Base-by-base conservation (phyloP, 495 filamentous ascomycete genomes). In the Penicillium canescens region DNA sequence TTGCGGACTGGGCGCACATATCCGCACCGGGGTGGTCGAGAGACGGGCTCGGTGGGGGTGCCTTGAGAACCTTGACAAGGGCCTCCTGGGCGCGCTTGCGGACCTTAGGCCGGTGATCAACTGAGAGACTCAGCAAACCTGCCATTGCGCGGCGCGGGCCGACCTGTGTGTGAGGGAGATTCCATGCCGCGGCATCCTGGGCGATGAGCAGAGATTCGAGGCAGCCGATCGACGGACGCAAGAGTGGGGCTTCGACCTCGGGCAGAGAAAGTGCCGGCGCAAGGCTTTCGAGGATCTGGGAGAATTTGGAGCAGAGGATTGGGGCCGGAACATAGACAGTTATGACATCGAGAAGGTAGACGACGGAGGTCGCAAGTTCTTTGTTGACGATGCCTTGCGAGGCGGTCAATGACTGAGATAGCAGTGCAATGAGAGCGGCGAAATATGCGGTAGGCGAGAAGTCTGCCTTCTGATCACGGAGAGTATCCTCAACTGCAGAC, bases 1-100 rank as follows among this genome's bases (percentile, higher is more conserved):
- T 76, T 12, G 91, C 89, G 14, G 87, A 87, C 70, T 95, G 90
- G 14, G 93, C 95, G 72, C 94, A 97, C 87, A 97, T 92, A 66
- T 96, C 91, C 7, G 92, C 86, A 6, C 89, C 93, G 0, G 94
- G 93, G 65, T 98, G 94, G 59, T 98, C 93, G 38, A 96, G 65
- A 10, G 89, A 90, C 3, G 94, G 95, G 63, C 87, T 96, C 13
- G 93, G 91, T 0, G 94, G 94, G 18, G 90, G 86, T 43, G 79
- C 83, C 68, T 87, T 84, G 39, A 98, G 81, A 11, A 98, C 84
- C 55, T 89, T 89, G 34, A 83, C 82, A 57, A 98, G 64, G 18
- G 92, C 91, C 55, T 98, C 94, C 69, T 96, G 91, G 16, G 93
- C 92, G 62, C 93, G 78, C 82, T 95, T 98, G 54, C 94, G 83